phyloP scores from a whole-genome alignment of 495 filamentous ascomycete species.

The Letharia lupina region DNA sequence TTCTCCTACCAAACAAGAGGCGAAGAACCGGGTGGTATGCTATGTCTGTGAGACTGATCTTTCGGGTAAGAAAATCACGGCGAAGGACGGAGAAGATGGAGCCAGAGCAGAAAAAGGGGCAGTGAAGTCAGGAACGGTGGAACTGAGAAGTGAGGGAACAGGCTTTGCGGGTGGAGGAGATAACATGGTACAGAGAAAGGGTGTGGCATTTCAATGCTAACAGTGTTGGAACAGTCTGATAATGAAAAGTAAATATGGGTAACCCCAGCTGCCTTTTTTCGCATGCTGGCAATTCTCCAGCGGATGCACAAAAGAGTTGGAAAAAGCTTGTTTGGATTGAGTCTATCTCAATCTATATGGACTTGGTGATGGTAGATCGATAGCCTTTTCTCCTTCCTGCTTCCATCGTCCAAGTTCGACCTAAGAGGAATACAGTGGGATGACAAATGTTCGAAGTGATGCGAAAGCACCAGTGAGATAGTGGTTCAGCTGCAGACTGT shows the following conservation, averaged over 20 bases:
- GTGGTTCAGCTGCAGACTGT: too few species aligned
- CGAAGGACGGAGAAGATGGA: constrained; percentile 40
- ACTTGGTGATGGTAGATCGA: background rate
- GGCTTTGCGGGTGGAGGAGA: constrained; percentile 83
- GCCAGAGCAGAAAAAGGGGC: constrained; percentile 47
- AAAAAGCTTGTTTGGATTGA: background rate
- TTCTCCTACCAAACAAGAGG: constrained; percentile 31
- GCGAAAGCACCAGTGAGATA: too few species aligned
- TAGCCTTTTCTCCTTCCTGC: background rate
- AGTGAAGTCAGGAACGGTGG: constrained; percentile 68
- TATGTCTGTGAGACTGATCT: constrained; percentile 85
- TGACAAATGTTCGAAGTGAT: too few species aligned
- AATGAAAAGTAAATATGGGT: background rate
- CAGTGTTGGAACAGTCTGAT: background rate
- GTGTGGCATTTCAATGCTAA: constrained; percentile 81
- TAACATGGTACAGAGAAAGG: constrained; percentile 69
- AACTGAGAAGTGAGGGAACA: constrained; percentile 81
- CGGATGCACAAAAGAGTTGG: background rate
- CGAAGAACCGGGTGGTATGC: constrained; percentile 54
- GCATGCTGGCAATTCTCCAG: background rate
- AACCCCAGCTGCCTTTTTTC: background rate
- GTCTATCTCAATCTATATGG: background rate
- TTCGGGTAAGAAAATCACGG: constrained; percentile 36
- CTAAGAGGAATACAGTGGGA: background rate
- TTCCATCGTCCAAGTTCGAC: background rate